Conservation (phyloP, 257 asterid genomes). For the Thymus quinquecostatus region DNA sequence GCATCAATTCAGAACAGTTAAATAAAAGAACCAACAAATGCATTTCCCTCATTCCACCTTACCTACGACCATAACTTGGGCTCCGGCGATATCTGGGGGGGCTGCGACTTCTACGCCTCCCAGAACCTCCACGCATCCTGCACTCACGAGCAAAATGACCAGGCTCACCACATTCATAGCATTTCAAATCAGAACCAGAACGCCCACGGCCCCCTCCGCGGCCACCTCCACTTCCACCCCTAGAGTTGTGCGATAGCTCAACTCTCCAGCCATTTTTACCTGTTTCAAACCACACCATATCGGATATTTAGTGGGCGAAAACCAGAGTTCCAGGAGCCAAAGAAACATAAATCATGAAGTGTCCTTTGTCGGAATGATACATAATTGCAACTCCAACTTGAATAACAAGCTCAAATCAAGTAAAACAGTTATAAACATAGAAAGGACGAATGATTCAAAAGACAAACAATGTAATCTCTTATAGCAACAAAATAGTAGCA, state of each 20-base stretch:
- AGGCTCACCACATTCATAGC: slow-evolving; percentile 96
- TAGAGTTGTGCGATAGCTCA: slow-evolving; percentile 89
- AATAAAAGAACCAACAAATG: not conserved
- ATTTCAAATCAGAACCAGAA: slow-evolving; percentile 85
- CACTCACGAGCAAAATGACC: slow-evolving; percentile 99
- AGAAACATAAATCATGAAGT: not conserved
- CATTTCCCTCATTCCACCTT: not conserved
- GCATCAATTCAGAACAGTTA: slow-evolving; percentile 10
- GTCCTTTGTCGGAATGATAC: not conserved
- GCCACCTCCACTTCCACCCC: slow-evolving; percentile 77
- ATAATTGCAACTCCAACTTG: not conserved
- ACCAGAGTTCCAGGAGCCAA: not conserved
- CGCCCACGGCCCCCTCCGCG: slow-evolving; percentile 81
- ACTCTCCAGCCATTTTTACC: slow-evolving; percentile 99
- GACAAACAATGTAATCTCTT: too few relatives aligned
- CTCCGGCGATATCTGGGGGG: slow-evolving; percentile 84
- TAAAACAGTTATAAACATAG: not conserved
- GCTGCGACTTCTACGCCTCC: slow-evolving; percentile 92
- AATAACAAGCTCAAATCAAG: not conserved
- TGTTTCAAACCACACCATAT: slow-evolving; percentile 30
- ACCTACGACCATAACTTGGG: slow-evolving; percentile 97
- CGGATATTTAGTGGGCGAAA: not conserved
- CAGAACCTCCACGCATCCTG: slow-evolving; percentile 64
- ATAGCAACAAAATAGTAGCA: not conserved
- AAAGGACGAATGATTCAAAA: not conserved